Evolutionary conservation across 1,139 yeast genomes (phyloP).

Genomic region (Wickerhamomyces sp.): DNA sequence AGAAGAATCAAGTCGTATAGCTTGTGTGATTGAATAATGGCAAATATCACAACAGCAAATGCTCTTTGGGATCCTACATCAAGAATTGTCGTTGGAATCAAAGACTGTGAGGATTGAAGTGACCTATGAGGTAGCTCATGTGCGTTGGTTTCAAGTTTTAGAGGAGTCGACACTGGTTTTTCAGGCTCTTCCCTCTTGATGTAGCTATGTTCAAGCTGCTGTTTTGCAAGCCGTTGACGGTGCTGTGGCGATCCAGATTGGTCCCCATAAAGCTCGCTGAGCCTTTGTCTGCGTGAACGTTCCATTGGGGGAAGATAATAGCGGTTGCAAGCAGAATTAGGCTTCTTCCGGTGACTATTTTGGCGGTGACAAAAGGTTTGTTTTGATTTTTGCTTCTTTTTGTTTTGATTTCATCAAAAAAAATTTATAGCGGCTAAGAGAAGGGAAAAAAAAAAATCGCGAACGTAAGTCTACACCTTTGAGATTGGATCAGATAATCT

Average conservation of each 20-base stretch:
- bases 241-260: conserved; percentile 13
- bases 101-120: conserved; percentile 24
- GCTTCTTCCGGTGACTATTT: too few relatives aligned
- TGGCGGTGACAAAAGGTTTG: too few relatives aligned
- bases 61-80: conserved; percentile 83
- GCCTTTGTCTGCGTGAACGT: conserved; percentile 24
- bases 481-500: too few relatives aligned
- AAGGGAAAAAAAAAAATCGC: too few relatives aligned
- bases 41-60: conserved; percentile 59
- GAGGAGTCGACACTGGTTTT: not conserved
- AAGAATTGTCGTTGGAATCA: conserved; percentile 51
- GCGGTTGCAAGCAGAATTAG: too few relatives aligned
- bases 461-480: too few relatives aligned
- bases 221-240: conserved; percentile 14
- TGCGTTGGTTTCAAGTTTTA: conserved; percentile 1
- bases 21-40: conserved; percentile 76
- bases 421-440: too few relatives aligned
- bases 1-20: conserved; percentile 57
- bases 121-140: conserved; percentile 1
- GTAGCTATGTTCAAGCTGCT: conserved; percentile 9
- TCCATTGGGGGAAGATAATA: conserved; percentile 21
- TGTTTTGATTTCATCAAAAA: too few relatives aligned
- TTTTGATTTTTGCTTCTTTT: too few relatives aligned
- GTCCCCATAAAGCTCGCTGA: conserved; percentile 21
- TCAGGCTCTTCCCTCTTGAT: conserved; percentile 2